Evolutionary conservation across 352 stramenopile genomes (phyloP).

Genomic region (Thraustotheca clavata): DNA sequence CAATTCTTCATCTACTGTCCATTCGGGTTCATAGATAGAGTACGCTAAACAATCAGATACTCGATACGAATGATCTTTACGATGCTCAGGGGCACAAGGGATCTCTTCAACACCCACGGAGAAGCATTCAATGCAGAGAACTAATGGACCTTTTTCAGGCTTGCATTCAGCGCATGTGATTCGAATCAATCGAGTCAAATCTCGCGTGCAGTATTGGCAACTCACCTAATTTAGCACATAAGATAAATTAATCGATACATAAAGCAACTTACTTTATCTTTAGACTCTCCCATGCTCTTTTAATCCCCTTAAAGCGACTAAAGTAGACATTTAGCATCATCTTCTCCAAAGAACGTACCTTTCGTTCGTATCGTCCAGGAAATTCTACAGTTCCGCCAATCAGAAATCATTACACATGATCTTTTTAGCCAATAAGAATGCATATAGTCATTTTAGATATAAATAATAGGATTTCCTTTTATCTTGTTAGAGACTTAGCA

Average conservation of each 20-base stretch:
- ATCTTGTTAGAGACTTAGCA: too few species aligned
- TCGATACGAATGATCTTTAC: constrained; percentile 71
- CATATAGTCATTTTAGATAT: too few species aligned
- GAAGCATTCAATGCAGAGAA: constrained; percentile 95
- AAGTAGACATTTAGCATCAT: too few species aligned
- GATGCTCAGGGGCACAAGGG: constrained; percentile 33
- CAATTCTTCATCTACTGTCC: constrained; percentile 94
- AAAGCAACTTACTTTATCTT: constrained; percentile 10
- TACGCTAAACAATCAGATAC: constrained; percentile 79
- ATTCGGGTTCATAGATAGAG: constrained; percentile 58
- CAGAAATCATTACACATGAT: too few species aligned
- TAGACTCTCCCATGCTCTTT: constrained; percentile 19
- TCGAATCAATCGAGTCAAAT: constrained; percentile 75
- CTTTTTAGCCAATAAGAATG: too few species aligned
- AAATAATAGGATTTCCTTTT: too few species aligned
- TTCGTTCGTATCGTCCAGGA: too few species aligned
- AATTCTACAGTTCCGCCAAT: too few species aligned
- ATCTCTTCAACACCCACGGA: constrained; percentile 68
- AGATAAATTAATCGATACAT: too few species aligned
- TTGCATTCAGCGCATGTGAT: constrained; percentile 75
- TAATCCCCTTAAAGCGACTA: too few species aligned
- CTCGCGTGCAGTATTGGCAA: constrained; percentile 81
- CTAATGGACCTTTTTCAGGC: constrained; percentile 27
- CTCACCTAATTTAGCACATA: constrained; percentile 24
- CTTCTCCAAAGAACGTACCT: too few species aligned